Evolutionary conservation across 106 monocot genomes (phyloP).

Genomic region (Hemerocallis citrina): DNA sequence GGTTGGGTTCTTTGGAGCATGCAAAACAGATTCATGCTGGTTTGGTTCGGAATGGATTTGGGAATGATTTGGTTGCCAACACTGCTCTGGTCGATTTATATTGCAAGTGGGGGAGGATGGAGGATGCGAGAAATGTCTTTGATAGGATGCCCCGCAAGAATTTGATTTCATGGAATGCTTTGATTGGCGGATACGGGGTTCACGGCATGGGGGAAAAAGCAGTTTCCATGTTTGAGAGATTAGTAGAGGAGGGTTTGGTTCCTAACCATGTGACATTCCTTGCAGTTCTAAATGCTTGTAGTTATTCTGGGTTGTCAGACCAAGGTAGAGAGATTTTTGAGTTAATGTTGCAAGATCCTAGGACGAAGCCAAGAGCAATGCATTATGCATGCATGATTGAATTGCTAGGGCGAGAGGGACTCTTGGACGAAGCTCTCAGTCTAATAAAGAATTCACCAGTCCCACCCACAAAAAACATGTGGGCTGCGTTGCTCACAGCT

Average conservation of each 20-base stretch:
- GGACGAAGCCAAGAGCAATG: conserved; percentile 7
- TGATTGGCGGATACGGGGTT: conserved; percentile 77
- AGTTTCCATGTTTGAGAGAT: conserved; percentile 50
- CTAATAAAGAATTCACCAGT: conserved; percentile 71
- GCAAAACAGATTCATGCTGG: conserved; percentile 81
- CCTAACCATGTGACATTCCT: conserved; percentile 89
- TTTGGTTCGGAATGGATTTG: conserved; percentile 63
- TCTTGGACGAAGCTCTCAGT: conserved; percentile 55
- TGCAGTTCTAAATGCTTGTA: conserved; percentile 69
- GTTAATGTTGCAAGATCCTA: conserved; percentile 21
- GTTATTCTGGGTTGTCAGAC: conserved; percentile 48
- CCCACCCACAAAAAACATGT: conserved; percentile 68
- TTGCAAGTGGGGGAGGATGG: conserved; percentile 89
- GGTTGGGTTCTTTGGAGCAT: conserved; percentile 72
- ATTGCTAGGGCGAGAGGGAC: conserved; percentile 74
- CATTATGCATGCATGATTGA: conserved; percentile 67
- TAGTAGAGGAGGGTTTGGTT: conserved; percentile 46
- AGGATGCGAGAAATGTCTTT: conserved; percentile 74
- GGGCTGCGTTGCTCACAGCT: conserved; percentile 92
- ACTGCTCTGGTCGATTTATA: conserved; percentile 82
- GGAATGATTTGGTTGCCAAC: conserved; percentile 48
- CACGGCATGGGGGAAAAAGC: conserved; percentile 67
- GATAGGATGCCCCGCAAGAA: conserved; percentile 75
- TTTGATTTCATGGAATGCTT: conserved; percentile 85
- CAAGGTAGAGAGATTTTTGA: conserved; percentile 72